Conservation (phyloP, 441 rosid genomes). For the California macrophylla region DNA sequence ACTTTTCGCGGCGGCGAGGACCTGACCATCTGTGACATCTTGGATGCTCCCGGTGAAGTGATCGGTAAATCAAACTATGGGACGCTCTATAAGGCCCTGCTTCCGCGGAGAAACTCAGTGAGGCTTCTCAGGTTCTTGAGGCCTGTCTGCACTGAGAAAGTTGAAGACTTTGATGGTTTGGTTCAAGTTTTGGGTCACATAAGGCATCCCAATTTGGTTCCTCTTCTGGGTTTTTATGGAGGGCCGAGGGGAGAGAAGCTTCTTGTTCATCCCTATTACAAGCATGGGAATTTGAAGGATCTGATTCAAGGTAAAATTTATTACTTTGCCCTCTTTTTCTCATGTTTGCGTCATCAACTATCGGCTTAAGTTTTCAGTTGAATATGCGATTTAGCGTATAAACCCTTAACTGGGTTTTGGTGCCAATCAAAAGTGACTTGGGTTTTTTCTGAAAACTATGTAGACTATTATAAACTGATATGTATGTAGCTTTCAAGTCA, state of each 20-base stretch:
- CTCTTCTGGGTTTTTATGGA: slow-evolving; percentile 71
- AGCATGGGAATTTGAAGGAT: slow-evolving; percentile 52
- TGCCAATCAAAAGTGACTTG: too few relatives aligned
- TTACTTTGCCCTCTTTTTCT: too few relatives aligned
- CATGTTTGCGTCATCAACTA: too few relatives aligned
- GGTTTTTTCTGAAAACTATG: too few relatives aligned
- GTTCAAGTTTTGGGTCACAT: slow-evolving; percentile 47
- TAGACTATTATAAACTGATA: too few relatives aligned
- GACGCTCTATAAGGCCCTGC: slow-evolving; percentile 67
- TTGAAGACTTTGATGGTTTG: slow-evolving; percentile 37
- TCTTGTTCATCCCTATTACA: slow-evolving; percentile 61
- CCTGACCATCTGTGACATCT: slow-evolving; percentile 59
- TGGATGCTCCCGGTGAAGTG: slow-evolving; percentile 93
- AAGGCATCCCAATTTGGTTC: slow-evolving; percentile 70
- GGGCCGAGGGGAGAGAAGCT: slow-evolving; percentile 90
- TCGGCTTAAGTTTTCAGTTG: too few relatives aligned
- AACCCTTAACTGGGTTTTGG: too few relatives aligned
- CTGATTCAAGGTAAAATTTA: slow-evolving; percentile 48
- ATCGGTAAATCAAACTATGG: slow-evolving; percentile 81
- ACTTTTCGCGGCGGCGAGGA: slow-evolving; percentile 59
- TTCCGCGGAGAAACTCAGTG: slow-evolving; percentile 43
- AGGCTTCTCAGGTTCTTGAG: slow-evolving; percentile 71
- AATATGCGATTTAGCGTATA: too few relatives aligned
- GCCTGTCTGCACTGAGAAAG: slow-evolving; percentile 54
- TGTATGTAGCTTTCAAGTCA: neutral